Conservation (phyloP, 768 basidiomycete species). For the Leucogyrophana mollusca region DNA sequence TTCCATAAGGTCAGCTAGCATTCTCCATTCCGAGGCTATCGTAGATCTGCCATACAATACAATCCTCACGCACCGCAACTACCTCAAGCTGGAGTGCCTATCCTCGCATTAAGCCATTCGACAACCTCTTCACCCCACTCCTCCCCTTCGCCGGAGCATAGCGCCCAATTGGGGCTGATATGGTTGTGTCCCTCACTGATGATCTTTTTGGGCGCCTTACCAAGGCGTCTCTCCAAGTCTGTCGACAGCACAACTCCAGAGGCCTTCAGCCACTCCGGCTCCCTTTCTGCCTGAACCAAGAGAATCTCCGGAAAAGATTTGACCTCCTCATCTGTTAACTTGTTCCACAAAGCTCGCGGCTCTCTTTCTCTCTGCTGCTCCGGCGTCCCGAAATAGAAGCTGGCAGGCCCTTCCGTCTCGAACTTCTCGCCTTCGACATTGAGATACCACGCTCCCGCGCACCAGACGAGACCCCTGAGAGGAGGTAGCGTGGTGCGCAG, state of each 20-base stretch:
- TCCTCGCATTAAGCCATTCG: slow-evolving; percentile 29
- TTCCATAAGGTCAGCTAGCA: too few relatives aligned
- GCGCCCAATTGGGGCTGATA: slow-evolving; percentile 50
- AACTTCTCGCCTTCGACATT: slow-evolving; percentile 24
- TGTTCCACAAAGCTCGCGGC: slow-evolving; percentile 40
- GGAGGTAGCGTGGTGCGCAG: slow-evolving; percentile 27
- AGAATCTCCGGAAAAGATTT: slow-evolving; percentile 44
- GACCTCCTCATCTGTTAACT: slow-evolving; percentile 33
- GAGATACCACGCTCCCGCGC: slow-evolving; percentile 45
- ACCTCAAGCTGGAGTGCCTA: not conserved
- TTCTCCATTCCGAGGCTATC: too few relatives aligned
- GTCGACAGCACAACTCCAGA: slow-evolving; percentile 37
- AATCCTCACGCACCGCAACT: too few relatives aligned
- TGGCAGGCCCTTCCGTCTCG: slow-evolving; percentile 17
- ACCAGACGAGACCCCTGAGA: slow-evolving; percentile 47
- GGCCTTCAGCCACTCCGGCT: slow-evolving; percentile 45
- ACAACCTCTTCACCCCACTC: slow-evolving; percentile 55
- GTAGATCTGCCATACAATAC: too few relatives aligned
- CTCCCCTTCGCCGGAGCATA: slow-evolving; percentile 58
- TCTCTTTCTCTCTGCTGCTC: slow-evolving; percentile 38
- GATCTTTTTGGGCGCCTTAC: slow-evolving; percentile 31
- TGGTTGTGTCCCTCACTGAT: slow-evolving; percentile 60
- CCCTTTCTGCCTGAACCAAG: slow-evolving; percentile 50
- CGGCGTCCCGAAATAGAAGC: slow-evolving; percentile 38
- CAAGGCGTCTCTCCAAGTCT: slow-evolving; percentile 36